Evolutionary conservation across 768 basidiomycete species (phyloP), one percentile per base, ranked within the genome.

Genomic region (Panellus pusillus): DNA sequence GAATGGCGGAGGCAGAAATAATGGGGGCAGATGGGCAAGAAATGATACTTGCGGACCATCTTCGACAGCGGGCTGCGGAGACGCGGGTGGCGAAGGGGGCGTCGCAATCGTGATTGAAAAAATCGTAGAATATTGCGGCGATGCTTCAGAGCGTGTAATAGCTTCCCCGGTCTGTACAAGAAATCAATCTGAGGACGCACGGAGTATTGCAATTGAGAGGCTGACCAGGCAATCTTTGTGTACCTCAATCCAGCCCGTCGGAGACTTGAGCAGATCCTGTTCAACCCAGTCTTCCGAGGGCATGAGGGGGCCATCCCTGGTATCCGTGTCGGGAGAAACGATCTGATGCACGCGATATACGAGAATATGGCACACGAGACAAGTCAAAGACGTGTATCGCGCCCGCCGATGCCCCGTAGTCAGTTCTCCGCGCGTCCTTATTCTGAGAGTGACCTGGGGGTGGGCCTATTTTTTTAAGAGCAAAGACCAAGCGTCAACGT

Each of bases 231-330:
- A 86, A 47, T 76, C 73, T 48, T 76, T 77, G 63, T 84, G 76
- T 17, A 91, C 79, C 61, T 91, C 84, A 55, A 92, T 78, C 87
- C 87, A 90, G 11, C 89, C 90, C 48, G 66, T 81, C 31, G 74
- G 68, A 60, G 84, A 86, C 68, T 81, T 82, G 69, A 91, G 73
- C 46, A 82, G 72, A 63, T 89, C 87, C 45, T 80, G 78, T 70
- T 91, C 89, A 6, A 82, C 83, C 86, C 87, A 91, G 41, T 89
- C 87, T 47, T 86, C 82, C 1, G 81, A 81, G 14, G 89, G 87
- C 44, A 89, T 70, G 14, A 90, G 69, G 3, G 83, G 80, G 8
- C 86, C 83, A 49, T 86, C 85, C 44, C 78, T 78, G 13, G 75
- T 74, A 54, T 86, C 84, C 7, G 82, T 67, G 49, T 86, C 84